phyloP scores from a whole-genome alignment of 805 yeast species.

The Candida dajiaensis region DNA sequence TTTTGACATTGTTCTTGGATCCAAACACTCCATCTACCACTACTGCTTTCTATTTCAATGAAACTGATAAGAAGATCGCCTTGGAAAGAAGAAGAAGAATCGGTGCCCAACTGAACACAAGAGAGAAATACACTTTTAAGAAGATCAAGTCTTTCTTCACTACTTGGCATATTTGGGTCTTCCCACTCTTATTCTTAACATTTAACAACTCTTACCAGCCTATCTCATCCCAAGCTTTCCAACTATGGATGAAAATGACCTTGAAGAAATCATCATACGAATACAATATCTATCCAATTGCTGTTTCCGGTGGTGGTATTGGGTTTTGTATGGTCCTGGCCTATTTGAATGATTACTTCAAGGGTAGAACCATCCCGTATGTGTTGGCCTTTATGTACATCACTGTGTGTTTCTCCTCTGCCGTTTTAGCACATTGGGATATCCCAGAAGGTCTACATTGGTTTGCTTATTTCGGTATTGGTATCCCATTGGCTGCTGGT shows the following conservation, averaged over 20 bases:
- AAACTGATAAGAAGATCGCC: conserved; percentile 38
- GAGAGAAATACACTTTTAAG: conserved; percentile 33
- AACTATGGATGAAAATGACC: conserved; percentile 38
- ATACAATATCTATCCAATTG: conserved; percentile 38
- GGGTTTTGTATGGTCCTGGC: conserved; percentile 30
- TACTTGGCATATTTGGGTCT: conserved; percentile 44
- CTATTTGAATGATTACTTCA: conserved; percentile 31
- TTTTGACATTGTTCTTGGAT: conserved; percentile 37
- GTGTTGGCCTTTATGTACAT: conserved; percentile 35
- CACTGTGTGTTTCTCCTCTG: conserved; percentile 35
- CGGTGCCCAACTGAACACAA: conserved; percentile 37
- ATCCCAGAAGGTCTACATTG: conserved; percentile 43
- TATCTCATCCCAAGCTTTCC: conserved; percentile 35
- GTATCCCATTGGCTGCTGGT: conserved; percentile 45
- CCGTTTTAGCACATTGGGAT: conserved; percentile 40
- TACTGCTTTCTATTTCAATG: conserved; percentile 36
- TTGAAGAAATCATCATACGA: conserved; percentile 26
- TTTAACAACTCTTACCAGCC: conserved; percentile 21
- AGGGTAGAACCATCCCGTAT: conserved; percentile 30
- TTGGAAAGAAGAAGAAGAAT: conserved; percentile 38
- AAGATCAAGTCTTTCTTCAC: conserved; percentile 36
- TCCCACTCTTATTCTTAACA: conserved; percentile 27
- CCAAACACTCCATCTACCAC: conserved; percentile 43
- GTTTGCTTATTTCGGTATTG: conserved; percentile 43
- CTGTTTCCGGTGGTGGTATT: conserved; percentile 33